Base-by-base conservation (phyloP, 2,329 filamentous ascomycete species). In the Colletotrichum limetticola region DNA sequence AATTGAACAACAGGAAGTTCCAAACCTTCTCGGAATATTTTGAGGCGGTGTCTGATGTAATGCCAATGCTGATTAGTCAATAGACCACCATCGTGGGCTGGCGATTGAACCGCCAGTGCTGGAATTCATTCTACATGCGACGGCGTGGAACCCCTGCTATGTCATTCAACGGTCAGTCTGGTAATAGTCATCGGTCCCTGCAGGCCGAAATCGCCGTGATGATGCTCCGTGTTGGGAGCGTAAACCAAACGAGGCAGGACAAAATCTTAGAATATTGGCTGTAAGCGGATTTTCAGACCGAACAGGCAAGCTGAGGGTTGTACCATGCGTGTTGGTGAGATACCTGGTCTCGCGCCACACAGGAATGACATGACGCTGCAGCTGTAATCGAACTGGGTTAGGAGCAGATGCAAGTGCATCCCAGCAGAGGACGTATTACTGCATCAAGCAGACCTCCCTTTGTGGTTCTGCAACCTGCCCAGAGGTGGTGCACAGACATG, bases 381-480 rank as follows among this genome's bases (percentile, higher is more conserved):
- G 70, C 60, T 72, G 52, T 49, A 22, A 68, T 61, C 70, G 46
- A 62, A 74, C 37, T 22, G 35, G 68, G 71, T 62, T 74, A 74
- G 62, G 35, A 57, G 37, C 22, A 28, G 11, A 63, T 65, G 66
- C 66, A 70, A 19, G 30, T 19, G 32, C 62, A 56, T 35, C 53
- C 56, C 9, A 46, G 59, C 53, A 69, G 26, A 71, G 59, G 32
- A 22, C 32, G 53, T 63, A 60, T 46, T 19, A 37, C 55, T 64
- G 46, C 66, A 55, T 60, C 59, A 37, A 28, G 42, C 55, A 49
- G 69, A 58, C 52, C 32, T 65, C 52, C n/a, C 26, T 42, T 72
- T 42, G 30, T 28, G 9, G 28, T 46, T 46, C 53, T 58, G 24
- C 26, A 42, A 19, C 37, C 37, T 42, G 37, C 28, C 52, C 30